Evolutionary conservation across 352 stramenopile species (phyloP).

Genomic region (Pythium brassicae): DNA sequence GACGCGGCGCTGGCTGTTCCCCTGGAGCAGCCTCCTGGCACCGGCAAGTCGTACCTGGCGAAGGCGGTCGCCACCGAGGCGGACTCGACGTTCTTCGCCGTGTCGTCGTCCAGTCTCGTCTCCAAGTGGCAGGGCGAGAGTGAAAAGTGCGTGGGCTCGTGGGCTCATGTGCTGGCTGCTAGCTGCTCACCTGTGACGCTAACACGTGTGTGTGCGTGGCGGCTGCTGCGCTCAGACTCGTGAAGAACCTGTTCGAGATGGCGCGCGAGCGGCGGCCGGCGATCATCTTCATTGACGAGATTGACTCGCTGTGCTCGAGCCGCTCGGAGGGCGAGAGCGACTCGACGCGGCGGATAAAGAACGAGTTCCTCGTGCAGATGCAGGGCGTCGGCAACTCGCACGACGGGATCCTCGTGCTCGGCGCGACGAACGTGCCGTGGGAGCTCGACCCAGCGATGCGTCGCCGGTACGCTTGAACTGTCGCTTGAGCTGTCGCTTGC

Average conservation of each 20-base stretch:
- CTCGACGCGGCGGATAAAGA: slow-evolving; percentile 95
- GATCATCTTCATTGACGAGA: slow-evolving; percentile 98
- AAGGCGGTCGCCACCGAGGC: slow-evolving; percentile 99
- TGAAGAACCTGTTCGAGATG: slow-evolving; percentile 99
- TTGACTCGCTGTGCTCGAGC: slow-evolving; percentile 94
- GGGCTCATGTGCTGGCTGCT: slow-evolving; percentile 17
- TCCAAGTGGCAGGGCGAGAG: slow-evolving; percentile 99
- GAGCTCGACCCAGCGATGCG: slow-evolving; percentile 96
- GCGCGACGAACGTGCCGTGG: slow-evolving; percentile 98
- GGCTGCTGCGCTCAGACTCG: slow-evolving; percentile 55
- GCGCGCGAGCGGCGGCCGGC: slow-evolving; percentile 90
- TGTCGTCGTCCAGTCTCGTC: slow-evolving; percentile 97
- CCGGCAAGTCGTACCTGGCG: slow-evolving; percentile 95
- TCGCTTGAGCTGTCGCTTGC: background rate
- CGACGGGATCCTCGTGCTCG: slow-evolving; percentile 93
- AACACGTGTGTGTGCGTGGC: background rate
- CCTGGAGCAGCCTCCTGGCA: slow-evolving; percentile 62
- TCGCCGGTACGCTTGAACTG: slow-evolving; percentile 63
- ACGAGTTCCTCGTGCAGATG: slow-evolving; percentile 98
- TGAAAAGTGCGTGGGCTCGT: slow-evolving; percentile 53
- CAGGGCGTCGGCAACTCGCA: slow-evolving; percentile 93
- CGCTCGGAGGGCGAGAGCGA: slow-evolving; percentile 95
- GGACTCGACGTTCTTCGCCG: slow-evolving; percentile 97
- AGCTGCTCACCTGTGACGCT: background rate
- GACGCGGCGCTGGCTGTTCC: no score